phyloP scores from a whole-genome alignment of 1,139 yeast species.

The Pneumocystis oryctolagi region DNA sequence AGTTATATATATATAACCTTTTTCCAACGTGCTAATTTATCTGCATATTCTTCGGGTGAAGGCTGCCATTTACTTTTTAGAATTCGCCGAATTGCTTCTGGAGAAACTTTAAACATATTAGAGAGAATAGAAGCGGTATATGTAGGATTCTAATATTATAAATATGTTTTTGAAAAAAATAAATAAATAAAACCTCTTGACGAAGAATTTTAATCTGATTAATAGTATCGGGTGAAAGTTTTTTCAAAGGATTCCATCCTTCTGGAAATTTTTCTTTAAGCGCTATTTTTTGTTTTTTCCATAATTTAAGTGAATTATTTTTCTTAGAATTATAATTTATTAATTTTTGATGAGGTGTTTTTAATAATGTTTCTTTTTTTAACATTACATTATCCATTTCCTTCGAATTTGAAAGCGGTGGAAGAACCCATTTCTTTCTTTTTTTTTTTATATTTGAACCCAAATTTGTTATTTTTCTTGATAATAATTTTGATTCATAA shows the following conservation, averaged over 20 bases:
- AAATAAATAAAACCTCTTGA: conserved; percentile 20
- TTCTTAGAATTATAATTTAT: neutral
- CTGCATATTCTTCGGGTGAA: conserved; percentile 34
- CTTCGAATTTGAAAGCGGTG: neutral
- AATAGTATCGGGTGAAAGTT: conserved; percentile 56
- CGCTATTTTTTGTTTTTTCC: conserved; percentile 1
- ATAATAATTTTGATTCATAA: neutral
- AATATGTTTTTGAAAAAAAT: neutral
- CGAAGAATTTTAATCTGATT: conserved; percentile 42
- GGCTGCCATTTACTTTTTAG: conserved; percentile 69
- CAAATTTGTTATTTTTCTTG: neutral
- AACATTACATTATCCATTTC: neutral
- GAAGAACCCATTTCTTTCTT: neutral
- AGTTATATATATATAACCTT: conserved; percentile 30
- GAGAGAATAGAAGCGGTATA: conserved; percentile 49
- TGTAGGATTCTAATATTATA: conserved; percentile 33
- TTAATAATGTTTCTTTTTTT: neutral
- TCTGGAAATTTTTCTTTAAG: conserved; percentile 14
- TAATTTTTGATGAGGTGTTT: neutral
- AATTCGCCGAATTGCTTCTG: conserved; percentile 72
- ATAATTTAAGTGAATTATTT: neutral
- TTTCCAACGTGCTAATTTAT: conserved; percentile 36
- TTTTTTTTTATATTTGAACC: neutral
- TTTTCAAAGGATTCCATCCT: conserved; percentile 57
- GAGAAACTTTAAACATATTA: conserved; percentile 52